Percentiles rank a stretch among this genome's conserved stretches.
Conservation (phyloP, 352 stramenopile species). For the Aphanomyces astaci region DNA sequence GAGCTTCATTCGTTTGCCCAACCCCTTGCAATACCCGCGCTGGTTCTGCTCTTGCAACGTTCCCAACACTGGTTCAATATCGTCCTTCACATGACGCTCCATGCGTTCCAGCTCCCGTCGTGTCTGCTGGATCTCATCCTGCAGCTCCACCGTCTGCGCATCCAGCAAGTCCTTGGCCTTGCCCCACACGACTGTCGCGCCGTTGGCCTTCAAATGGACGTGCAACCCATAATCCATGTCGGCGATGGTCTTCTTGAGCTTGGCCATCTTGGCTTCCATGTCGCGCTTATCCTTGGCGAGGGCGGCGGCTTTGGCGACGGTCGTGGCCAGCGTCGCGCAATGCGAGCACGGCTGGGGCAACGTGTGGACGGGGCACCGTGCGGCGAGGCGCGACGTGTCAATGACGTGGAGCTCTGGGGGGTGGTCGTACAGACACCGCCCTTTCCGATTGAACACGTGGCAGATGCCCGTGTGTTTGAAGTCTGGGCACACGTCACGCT, state of each 20-base stretch:
- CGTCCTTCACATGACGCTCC: conserved; percentile 19
- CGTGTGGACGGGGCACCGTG: conserved; percentile 44
- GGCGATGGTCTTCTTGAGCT: conserved; percentile 32
- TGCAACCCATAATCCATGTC: conserved; percentile 31
- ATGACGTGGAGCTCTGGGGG: conserved; percentile 43
- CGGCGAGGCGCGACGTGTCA: conserved; percentile 35
- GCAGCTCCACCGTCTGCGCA: conserved; percentile 26
- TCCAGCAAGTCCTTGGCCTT: conserved; percentile 41
- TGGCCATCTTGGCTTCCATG: conserved; percentile 34
- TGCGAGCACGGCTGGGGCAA: conserved; percentile 51
- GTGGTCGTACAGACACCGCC: conserved; percentile 54
- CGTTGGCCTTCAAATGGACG: conserved; percentile 15
- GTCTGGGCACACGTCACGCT: conserved; percentile 36
- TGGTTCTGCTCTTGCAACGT: conserved; percentile 28
- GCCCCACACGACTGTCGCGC: conserved; percentile 51
- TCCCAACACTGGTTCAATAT: neutral
- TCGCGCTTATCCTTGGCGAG: conserved; percentile 25
- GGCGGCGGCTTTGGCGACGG: conserved; percentile 24
- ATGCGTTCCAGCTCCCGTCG: conserved; percentile 20
- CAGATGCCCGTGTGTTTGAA: conserved; percentile 47
- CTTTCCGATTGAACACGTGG: conserved; percentile 48
- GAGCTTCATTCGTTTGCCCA: too few relatives aligned
- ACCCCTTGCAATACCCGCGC: conserved; percentile 36
- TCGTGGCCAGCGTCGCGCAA: conserved; percentile 36
- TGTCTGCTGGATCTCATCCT: conserved; percentile 28